A percentile compares a stretch with the other conserved stretches of the same genome.
phyloP scores from a whole-genome alignment of 768 basidiomycete genomes.

The Podaxis sp. region DNA sequence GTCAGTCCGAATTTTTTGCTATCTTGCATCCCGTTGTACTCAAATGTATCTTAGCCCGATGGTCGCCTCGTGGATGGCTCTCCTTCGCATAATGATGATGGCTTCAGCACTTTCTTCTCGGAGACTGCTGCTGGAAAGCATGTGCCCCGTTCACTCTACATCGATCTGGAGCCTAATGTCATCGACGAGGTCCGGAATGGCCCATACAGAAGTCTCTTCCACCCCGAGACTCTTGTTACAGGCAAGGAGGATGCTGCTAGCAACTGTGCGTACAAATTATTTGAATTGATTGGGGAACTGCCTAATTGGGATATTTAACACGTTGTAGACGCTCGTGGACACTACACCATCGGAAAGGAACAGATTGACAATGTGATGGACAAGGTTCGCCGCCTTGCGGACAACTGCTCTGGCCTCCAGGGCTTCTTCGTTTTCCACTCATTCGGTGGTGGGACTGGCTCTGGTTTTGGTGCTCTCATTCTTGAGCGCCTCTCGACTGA shows the following conservation, averaged over 20 bases:
- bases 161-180: constrained; percentile 96
- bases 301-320: constrained; percentile 10
- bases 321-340: constrained; percentile 87
- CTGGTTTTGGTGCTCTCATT: constrained; percentile 96
- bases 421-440: constrained; percentile 99
- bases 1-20: constrained; percentile 47
- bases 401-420: constrained; percentile 97
- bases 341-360: constrained; percentile 99
- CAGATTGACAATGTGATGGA: constrained; percentile 97
- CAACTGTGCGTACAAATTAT: constrained; percentile 67
- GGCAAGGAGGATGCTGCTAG: constrained; percentile 99
- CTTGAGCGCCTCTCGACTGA: constrained; percentile 96
- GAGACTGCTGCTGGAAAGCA: constrained; percentile 96
- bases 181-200: constrained; percentile 97
- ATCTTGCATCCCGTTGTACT: constrained; percentile 17
- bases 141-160: constrained; percentile 96
- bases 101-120: constrained; percentile 99
- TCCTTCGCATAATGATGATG: constrained; percentile 74
- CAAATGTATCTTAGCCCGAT: constrained; percentile 67
- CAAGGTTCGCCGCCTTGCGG: constrained; percentile 92
- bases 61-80: constrained; percentile 85
- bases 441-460: constrained; percentile 99
- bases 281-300: constrained; percentile 1
- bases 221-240: constrained; percentile 96
- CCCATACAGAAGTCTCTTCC: constrained; percentile 95